Base-by-base conservation (phyloP, 805 yeast species). In the Candida verbasci region DNA sequence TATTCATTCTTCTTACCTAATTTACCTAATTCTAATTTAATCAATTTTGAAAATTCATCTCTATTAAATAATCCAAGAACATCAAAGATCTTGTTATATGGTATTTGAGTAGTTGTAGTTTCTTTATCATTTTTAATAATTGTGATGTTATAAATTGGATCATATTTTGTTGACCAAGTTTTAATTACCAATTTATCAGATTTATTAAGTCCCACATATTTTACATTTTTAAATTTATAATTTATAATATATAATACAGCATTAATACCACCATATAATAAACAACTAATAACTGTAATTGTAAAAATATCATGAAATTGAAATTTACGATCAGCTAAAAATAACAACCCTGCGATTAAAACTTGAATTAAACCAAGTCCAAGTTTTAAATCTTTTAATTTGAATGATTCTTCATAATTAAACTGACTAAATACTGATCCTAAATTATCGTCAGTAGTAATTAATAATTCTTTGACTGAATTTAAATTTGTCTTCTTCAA, bases 331-430 rank as follows among this genome's bases (percentile, higher is more conserved):
- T 77, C 83, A 18, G 68, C 39, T 40, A 61, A 61, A 49, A 64
- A 77, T 42, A 74, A 55, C 15, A 54, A 51, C 2, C 65, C 80
- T 7, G 79, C 71, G 20, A 68, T 49, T 4, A 56, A 56, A 10
- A 74, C 76, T 4, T 76, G 67, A 23, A 58, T 24, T 40, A 69
- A 65, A 0, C 81, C 81, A 24, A 77, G 53, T 2, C 63, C 75
- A 18, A 77, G 52, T 48, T 72, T 74, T 28, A 61, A 48, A 46
- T 77, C 82, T 23, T 52, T 47, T 12, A 73, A 42, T 10, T 43
- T 44, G 45, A 75, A 76, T 18, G 73, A 64, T 47, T 77, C 76
- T 9, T 55, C 53, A 44, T 62, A 77, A 3, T 76, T 78, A 9
- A 75, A 49, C 25, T 57, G 57, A 22, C 60, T 60, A 36, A 77